phyloP scores from a whole-genome alignment of 495 filamentous ascomycete genomes.

The Durotheca rogersii region DNA sequence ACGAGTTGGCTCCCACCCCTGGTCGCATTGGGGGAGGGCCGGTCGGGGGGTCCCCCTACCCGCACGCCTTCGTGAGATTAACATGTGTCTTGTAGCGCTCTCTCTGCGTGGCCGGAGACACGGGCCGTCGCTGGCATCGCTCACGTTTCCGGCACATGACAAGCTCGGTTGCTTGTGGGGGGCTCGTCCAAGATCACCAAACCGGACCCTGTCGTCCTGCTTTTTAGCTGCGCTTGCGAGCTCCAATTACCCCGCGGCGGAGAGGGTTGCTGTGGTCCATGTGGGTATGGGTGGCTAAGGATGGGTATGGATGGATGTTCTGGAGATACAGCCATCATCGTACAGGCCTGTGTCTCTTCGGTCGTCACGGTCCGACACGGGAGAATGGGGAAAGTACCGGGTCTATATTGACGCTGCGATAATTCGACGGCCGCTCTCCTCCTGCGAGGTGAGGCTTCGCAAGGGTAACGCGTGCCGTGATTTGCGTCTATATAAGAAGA shows the following conservation, averaged over 20 bases:
- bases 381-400: constrained; percentile 44
- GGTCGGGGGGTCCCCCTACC: background rate
- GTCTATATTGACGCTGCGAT: constrained; percentile 7
- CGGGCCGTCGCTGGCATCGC: constrained; percentile 38
- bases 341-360: constrained; percentile 44
- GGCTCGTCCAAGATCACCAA: constrained; percentile 17
- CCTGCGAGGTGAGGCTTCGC: constrained; percentile 10
- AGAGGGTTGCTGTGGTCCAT: constrained; percentile 33
- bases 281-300: constrained; percentile 24
- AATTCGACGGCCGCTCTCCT: background rate
- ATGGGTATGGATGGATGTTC: constrained; percentile 19
- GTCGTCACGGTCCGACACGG: constrained; percentile 52
- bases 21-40: constrained; percentile 9
- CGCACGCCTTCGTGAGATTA: background rate
- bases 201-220: constrained; percentile 21
- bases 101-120: constrained; percentile 29
- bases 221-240: constrained; percentile 18
- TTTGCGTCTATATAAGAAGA: constrained; percentile 20
- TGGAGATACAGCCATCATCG: constrained; percentile 31
- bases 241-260: constrained; percentile 39
- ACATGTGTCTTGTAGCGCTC: constrained; percentile 4
- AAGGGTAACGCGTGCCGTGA: constrained; percentile 5
- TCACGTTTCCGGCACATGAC: constrained; percentile 34
- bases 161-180: constrained; percentile 32
- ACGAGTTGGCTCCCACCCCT: constrained; percentile 1